Evolutionary conservation across 495 filamentous ascomycete genomes (phyloP).

Genomic region (Clohesyomyces aquaticus): DNA sequence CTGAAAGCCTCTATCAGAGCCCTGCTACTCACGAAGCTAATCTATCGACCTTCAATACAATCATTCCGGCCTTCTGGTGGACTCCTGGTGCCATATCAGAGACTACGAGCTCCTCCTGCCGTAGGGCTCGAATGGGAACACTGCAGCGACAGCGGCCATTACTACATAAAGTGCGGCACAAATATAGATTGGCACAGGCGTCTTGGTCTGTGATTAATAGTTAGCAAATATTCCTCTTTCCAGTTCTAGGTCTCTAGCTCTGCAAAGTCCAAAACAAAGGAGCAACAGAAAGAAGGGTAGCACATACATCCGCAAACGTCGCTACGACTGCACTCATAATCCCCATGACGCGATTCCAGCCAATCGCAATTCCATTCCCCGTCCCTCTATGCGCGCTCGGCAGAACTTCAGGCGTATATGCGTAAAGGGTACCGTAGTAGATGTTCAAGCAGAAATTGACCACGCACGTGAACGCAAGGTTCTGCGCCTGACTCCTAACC

Average conservation of each 20-base stretch:
- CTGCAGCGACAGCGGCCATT: constrained; percentile 62
- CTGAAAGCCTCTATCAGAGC: too few species aligned
- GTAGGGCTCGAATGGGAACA: constrained; percentile 75
- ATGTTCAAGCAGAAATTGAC: constrained; percentile 71
- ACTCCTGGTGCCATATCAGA: too few species aligned
- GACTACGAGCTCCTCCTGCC: constrained; percentile 65
- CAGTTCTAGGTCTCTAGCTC: too few species aligned
- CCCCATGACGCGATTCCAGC: constrained; percentile 71
- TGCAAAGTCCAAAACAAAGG: background rate
- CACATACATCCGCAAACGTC: constrained; percentile 55
- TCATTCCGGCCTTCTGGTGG: too few species aligned
- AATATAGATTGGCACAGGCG: constrained; percentile 67
- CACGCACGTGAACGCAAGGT: constrained; percentile 66
- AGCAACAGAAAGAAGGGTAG: background rate
- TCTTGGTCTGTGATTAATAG: constrained; percentile 46
- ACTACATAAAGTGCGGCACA: constrained; percentile 68
- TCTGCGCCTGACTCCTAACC: constrained; percentile 61
- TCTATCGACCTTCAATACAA: too few species aligned
- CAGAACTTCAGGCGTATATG: constrained; percentile 62
- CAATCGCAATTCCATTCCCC: constrained; percentile 71
- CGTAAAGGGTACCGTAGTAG: constrained; percentile 74
- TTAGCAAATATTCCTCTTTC: background rate
- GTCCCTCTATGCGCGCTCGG: constrained; percentile 71
- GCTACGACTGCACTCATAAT: constrained; percentile 70
- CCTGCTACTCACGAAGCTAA: too few species aligned